A percentile compares a stretch with the other conserved stretches of the same genome.
These are phyloP conservation scores for Penicillium sp. DNA, from an alignment of 2,329 filamentous ascomycete genomes.

Conservation along the genomic window DNA sequence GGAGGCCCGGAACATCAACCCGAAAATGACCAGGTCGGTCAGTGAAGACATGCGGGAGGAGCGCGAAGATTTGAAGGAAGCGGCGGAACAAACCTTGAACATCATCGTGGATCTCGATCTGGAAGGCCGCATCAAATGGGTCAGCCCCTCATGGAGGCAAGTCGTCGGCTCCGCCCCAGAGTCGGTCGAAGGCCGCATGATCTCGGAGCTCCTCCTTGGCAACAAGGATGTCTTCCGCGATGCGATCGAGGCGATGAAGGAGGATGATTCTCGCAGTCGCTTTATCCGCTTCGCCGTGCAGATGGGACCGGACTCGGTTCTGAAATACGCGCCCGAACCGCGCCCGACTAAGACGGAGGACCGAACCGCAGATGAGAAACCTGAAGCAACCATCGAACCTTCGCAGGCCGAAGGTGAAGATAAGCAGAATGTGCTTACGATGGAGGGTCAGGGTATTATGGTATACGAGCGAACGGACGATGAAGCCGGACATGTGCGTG, in stretches of 20 bases:
- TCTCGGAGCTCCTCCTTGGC: conserved; percentile 76
- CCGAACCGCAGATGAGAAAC: conserved; percentile 15
- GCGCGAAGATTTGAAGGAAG: conserved; percentile 88
- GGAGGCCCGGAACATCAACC: conserved; percentile 41
- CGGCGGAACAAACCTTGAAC: conserved; percentile 93
- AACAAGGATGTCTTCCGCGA: conserved; percentile 78
- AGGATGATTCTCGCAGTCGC: conserved; percentile 88
- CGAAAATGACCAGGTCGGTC: conserved; percentile 60
- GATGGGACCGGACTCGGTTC: conserved; percentile 66
- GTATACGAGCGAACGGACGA: conserved; percentile 87
- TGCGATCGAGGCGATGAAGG: conserved; percentile 81
- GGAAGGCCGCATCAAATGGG: conserved; percentile 88
- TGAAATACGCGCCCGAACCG: conserved; percentile 48
- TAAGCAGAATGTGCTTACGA: conserved; percentile 60
- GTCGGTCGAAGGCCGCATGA: conserved; percentile 69
- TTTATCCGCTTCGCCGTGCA: conserved; percentile 77
- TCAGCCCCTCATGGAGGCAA: conserved; percentile 92
- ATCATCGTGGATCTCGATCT: conserved; percentile 92
- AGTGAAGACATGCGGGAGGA: conserved; percentile 92
- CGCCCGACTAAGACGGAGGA: conserved; percentile 23
- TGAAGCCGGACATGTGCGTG: conserved; percentile 79
- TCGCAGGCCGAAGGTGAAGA: conserved; percentile 42
- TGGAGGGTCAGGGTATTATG: conserved; percentile 98
- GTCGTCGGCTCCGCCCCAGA: conserved; percentile 78
- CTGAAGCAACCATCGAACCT: conserved; percentile 32